A percentile compares a stretch with the other conserved stretches of the same genome.
phyloP scores from a whole-genome alignment of 257 asterid genomes.

The Nicotiana undulata region DNA sequence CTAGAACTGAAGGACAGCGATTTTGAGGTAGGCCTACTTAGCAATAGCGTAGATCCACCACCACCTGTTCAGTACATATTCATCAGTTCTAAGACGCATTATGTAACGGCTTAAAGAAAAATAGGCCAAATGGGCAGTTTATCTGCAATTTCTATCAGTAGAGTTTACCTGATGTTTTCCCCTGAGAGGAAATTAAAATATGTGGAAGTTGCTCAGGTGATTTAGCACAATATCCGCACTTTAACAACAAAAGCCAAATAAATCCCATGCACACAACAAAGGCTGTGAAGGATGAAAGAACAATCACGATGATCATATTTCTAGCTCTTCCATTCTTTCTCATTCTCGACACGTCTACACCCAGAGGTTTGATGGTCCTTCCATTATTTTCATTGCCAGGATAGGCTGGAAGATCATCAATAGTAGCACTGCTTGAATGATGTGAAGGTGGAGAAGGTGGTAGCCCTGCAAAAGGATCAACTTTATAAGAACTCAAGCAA shows the following conservation, averaged over 20 bases:
- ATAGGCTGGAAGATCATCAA: constrained; percentile 31
- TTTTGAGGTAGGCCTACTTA: constrained; percentile 51
- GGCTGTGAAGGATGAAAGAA: constrained; percentile 57
- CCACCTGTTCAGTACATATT: constrained; percentile 35
- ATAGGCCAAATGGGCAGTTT: neutral
- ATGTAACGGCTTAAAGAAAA: neutral
- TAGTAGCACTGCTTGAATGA: constrained; percentile 37
- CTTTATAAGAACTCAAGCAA: neutral
- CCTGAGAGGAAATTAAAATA: constrained; percentile 24
- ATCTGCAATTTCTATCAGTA: neutral
- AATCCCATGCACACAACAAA: constrained; percentile 56
- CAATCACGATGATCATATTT: constrained; percentile 43
- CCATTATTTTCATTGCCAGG: constrained; percentile 33
- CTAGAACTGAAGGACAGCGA: constrained; percentile 62
- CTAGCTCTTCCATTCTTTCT: constrained; percentile 34
- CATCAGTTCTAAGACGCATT: neutral
- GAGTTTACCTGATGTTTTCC: constrained; percentile 49
- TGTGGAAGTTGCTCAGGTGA: constrained; percentile 21
- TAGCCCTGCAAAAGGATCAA: constrained; percentile 44
- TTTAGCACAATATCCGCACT: constrained; percentile 21
- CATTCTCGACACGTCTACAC: constrained; percentile 55
- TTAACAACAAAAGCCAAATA: constrained; percentile 46
- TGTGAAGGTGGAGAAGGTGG: constrained; percentile 84
- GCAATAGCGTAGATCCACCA: constrained; percentile 29
- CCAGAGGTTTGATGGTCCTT: constrained; percentile 64